A percentile compares a stretch with the other conserved stretches of the same genome.
These are phyloP conservation scores for Nothophoma quercina DNA, from an alignment of 2,329 filamentous ascomycete species.

Conservation along the genomic window DNA sequence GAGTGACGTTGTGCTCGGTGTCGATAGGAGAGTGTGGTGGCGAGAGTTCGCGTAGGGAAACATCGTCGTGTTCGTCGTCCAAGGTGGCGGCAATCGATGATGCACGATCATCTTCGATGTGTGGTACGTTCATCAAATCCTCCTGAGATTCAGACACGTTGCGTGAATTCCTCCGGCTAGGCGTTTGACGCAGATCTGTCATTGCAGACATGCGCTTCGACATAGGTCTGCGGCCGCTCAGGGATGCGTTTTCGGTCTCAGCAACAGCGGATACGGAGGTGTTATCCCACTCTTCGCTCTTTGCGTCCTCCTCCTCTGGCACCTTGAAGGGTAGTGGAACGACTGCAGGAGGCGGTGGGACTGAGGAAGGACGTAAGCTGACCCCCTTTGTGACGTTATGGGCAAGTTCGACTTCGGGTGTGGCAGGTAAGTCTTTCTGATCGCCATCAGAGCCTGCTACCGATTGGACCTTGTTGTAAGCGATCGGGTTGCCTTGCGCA, in stretches of 20 bases:
- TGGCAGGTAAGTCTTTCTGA: constrained; percentile 9
- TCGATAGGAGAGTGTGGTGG: constrained; percentile 36
- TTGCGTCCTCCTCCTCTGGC: constrained; percentile 56
- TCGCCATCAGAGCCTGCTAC: neutral
- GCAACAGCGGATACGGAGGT: constrained; percentile 66
- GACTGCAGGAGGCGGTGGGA: constrained; percentile 61
- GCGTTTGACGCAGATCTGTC: constrained; percentile 39
- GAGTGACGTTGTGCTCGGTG: constrained; percentile 18
- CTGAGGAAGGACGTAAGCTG: constrained; percentile 41
- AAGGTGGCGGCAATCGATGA: constrained; percentile 62
- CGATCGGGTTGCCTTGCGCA: constrained; percentile 37
- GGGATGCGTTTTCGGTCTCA: constrained; percentile 28
- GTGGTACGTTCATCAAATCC: constrained; percentile 39
- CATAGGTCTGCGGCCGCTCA: constrained; percentile 30
- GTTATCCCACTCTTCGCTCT: constrained; percentile 57
- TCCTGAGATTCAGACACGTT: constrained; percentile 46
- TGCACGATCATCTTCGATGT: constrained; percentile 51
- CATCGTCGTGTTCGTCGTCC: constrained; percentile 64
- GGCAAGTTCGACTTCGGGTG: constrained; percentile 13
- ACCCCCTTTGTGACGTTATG: constrained; percentile 10
- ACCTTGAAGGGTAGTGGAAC: constrained; percentile 72
- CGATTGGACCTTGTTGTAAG: constrained; percentile 3
- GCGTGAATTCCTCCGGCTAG: constrained; percentile 25
- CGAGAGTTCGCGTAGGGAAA: constrained; percentile 43
- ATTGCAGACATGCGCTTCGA: constrained; percentile 48